Percentiles rank a stretch among this genome's conserved stretches.
Evolutionary conservation across 192 early-diverging fungal species (phyloP).

Genomic region (Diversispora eburnea): DNA sequence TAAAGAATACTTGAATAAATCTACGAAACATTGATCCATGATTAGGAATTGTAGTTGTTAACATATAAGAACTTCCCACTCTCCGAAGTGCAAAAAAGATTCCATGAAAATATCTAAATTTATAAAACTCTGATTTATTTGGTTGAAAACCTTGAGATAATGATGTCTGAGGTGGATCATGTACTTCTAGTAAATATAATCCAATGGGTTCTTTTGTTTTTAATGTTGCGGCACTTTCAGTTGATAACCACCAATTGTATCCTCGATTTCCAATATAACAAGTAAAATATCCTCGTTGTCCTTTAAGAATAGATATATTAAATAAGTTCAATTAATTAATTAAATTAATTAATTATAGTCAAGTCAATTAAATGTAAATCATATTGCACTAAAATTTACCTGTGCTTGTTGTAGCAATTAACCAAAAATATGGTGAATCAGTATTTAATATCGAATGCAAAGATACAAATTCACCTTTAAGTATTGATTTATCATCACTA

Average conservation of each 20-base stretch:
- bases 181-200: constrained; percentile 13
- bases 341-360: not conserved
- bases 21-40: constrained; percentile 14
- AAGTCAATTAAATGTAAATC: not conserved
- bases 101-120: constrained; percentile 16
- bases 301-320: not conserved
- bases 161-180: constrained; percentile 1
- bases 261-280: not conserved
- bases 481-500: not conserved
- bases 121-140: not conserved
- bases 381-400: constrained; percentile 2
- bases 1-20: constrained; percentile 1
- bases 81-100: constrained; percentile 23
- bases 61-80: not conserved
- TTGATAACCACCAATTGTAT: not conserved
- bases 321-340: no score
- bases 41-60: constrained; percentile 8
- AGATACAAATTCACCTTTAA: constrained; percentile 1
- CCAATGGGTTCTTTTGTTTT: constrained; percentile 16
- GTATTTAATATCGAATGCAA: constrained; percentile 19
- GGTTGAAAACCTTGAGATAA: not conserved
- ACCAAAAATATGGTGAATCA: constrained; percentile 18
- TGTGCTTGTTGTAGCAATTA: constrained; percentile 7
- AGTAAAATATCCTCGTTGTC: constrained; percentile 29
- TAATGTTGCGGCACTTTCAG: not conserved